phyloP scores from a whole-genome alignment of 2,329 filamentous ascomycete species.

The Aspergillus sp. region DNA sequence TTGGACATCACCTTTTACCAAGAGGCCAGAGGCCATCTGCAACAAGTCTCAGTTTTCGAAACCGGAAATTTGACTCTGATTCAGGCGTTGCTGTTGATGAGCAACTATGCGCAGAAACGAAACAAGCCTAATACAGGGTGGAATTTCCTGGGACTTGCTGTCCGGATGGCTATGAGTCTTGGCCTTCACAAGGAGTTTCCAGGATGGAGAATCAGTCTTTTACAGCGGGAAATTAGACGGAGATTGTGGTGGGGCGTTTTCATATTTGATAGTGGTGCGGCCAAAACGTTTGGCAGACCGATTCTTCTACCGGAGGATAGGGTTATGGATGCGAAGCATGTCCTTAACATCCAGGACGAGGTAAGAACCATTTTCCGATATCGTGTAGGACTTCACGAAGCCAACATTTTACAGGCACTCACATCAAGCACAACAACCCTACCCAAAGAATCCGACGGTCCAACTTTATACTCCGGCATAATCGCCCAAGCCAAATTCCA shows the following conservation, averaged over 20 bases:
- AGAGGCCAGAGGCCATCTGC: slow-evolving; percentile 41
- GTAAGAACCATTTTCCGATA: slow-evolving; percentile 9
- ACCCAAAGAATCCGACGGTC: slow-evolving; percentile 31
- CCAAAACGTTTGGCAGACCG: slow-evolving; percentile 46
- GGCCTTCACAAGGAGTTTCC: slow-evolving; percentile 47
- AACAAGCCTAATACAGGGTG: slow-evolving; percentile 47
- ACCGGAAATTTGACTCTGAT: slow-evolving; percentile 45
- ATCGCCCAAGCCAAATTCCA: slow-evolving; percentile 39
- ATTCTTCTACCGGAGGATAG: slow-evolving; percentile 40
- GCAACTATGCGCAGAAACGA: slow-evolving; percentile 46
- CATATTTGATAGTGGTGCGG: slow-evolving; percentile 45
- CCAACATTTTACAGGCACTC: slow-evolving; percentile 19
- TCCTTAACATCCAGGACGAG: slow-evolving; percentile 40
- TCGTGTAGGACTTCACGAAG: no score
- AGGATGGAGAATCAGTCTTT: slow-evolving; percentile 40
- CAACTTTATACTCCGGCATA: slow-evolving; percentile 39
- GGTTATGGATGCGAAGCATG: slow-evolving; percentile 39
- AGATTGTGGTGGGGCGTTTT: slow-evolving; percentile 40
- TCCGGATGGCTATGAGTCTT: slow-evolving; percentile 45
- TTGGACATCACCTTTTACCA: slow-evolving; percentile 42
- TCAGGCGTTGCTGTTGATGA: slow-evolving; percentile 42
- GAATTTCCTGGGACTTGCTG: slow-evolving; percentile 44
- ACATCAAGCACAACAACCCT: slow-evolving; percentile 29
- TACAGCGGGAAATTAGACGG: slow-evolving; percentile 36
- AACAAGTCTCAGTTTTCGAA: slow-evolving; percentile 42